Evolutionary conservation across 2,329 filamentous ascomycete species (phyloP), one percentile per base, ranked within the genome.

Genomic region (Fusarium duplospermum): DNA sequence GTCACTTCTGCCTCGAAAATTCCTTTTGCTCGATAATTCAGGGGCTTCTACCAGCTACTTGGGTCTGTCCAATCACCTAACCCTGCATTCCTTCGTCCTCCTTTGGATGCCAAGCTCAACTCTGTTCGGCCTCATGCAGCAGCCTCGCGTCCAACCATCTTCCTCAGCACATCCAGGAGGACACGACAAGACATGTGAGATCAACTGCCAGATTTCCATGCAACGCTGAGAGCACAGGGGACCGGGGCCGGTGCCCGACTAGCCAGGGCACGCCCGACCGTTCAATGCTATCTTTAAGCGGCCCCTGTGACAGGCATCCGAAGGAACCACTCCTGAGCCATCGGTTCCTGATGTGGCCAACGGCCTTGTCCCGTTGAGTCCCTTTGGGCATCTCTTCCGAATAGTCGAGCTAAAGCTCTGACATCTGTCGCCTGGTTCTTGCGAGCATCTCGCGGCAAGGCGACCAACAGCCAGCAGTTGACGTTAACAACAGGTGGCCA

Each of bases 201-300:
- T 60, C 74, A 71, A 54, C 69, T 70, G 72, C 64, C 74, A 78
- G 76, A 76, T 78, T 77, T 67, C 42, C 65, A 76, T 77, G 63
- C 72, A 54, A 78, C 76, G 64, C 63, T 71, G 69, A 60, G 50
- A 70, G 58, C 62, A 35, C 70, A 75, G 40, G 52, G 62, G 54
- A 52, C 57, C 62, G 67, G 70, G 74, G 58, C 68, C 66, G 50
- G 29, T 57, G 64, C 62, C 70, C 71, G 64, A 65, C 66, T 69
- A 66, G 33, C 64, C 72, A 72, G 69, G 71, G 71, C 71, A 50
- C 24, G n/a, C 47, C 47, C n/a, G 18, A 31, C 68, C 24, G 33
- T 56, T 50, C 38, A 64, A 61, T 62, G 66, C 40, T 64, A 42
- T 66, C 58, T 58, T 69, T 69, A 72, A 69, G 72, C 69, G 59